Percentiles rank a stretch among this genome's conserved stretches.
Conservation (phyloP, 2,329 filamentous ascomycete genomes). For the Dactylellina leptospora region DNA sequence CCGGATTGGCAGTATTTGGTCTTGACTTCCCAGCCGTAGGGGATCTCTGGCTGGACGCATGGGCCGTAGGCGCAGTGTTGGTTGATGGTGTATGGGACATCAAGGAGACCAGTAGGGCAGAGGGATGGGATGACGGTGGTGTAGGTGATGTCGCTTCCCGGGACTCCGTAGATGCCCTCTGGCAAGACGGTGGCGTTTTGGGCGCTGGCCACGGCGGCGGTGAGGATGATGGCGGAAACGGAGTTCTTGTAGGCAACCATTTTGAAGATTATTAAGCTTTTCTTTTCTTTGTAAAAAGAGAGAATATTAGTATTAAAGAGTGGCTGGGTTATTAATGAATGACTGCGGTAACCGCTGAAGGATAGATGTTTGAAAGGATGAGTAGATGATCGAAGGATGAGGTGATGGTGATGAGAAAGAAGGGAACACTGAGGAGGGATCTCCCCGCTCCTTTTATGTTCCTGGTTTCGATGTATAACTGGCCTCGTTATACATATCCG, state of each 20-base stretch:
- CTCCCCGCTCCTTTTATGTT: constrained; percentile 41
- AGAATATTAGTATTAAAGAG: constrained; percentile 43
- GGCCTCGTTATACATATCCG: no score
- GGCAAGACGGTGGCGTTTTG: constrained; percentile 28
- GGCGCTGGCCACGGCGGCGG: constrained; percentile 31
- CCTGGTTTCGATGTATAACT: constrained; percentile 1
- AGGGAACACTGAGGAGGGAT: constrained; percentile 11
- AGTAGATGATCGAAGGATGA: constrained; percentile 7
- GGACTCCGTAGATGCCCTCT: not conserved
- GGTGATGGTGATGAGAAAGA: constrained; percentile 32
- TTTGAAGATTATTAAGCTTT: constrained; percentile 21
- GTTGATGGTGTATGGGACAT: constrained; percentile 46
- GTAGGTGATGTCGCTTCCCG: constrained; percentile 40
- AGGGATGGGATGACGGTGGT: constrained; percentile 50
- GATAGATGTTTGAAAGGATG: constrained; percentile 20
- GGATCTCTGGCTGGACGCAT: constrained; percentile 32
- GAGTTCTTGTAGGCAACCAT: constrained; percentile 53
- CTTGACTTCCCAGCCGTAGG: constrained; percentile 47
- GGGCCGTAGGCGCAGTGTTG: constrained; percentile 32
- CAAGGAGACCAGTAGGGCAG: constrained; percentile 41
- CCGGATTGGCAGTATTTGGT: constrained; percentile 39
- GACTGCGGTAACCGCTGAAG: no score
- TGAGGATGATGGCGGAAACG: constrained; percentile 26
- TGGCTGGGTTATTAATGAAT: constrained; percentile 39
- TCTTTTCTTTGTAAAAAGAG: constrained; percentile 32